phyloP scores from a whole-genome alignment of 352 stramenopile genomes.

The Phytopythium litorale region DNA sequence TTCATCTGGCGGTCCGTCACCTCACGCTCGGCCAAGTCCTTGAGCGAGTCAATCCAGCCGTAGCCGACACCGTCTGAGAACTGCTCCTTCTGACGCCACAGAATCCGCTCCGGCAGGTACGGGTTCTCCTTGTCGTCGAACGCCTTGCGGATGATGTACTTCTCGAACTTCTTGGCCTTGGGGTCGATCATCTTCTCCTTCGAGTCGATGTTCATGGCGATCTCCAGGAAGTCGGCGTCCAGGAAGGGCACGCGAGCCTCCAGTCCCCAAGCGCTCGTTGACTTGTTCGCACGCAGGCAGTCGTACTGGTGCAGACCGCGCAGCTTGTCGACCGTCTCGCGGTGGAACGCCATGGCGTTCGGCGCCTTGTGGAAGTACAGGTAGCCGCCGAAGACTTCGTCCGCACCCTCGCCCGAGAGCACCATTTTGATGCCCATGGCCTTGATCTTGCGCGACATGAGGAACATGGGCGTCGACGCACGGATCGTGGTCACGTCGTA shows the following conservation, averaged over 20 bases:
- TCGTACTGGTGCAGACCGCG: slow-evolving; percentile 97
- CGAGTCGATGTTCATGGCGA: slow-evolving; percentile 98
- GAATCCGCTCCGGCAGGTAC: slow-evolving; percentile 96
- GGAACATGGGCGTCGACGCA: slow-evolving; percentile 98
- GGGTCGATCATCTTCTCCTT: slow-evolving; percentile 96
- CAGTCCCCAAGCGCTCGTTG: slow-evolving; percentile 97
- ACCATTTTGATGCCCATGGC: slow-evolving; percentile 99
- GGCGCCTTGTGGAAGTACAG: slow-evolving; percentile 99
- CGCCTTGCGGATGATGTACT: slow-evolving; percentile 98
- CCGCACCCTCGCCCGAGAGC: slow-evolving; percentile 95
- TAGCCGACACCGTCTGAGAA: slow-evolving; percentile 99
- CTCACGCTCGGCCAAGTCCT: slow-evolving; percentile 92
- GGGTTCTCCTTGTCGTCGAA: slow-evolving; percentile 97
- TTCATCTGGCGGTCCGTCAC: slow-evolving; percentile 96
- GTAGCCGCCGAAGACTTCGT: slow-evolving; percentile 99
- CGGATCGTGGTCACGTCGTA: slow-evolving; percentile 99
- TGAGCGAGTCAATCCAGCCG: slow-evolving; percentile 98
- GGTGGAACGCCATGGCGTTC: slow-evolving; percentile 91
- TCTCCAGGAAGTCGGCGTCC: slow-evolving; percentile 97
- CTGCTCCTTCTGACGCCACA: slow-evolving; percentile 99
- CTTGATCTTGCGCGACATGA: slow-evolving; percentile 99
- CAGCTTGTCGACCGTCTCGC: slow-evolving; percentile 95
- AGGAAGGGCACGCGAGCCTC: slow-evolving; percentile 98
- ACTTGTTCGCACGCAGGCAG: slow-evolving; percentile 98
- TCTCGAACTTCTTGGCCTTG: slow-evolving; percentile 95